Base-by-base conservation (phyloP, 495 filamentous ascomycete genomes). In the Talaromyces thailandensis region DNA sequence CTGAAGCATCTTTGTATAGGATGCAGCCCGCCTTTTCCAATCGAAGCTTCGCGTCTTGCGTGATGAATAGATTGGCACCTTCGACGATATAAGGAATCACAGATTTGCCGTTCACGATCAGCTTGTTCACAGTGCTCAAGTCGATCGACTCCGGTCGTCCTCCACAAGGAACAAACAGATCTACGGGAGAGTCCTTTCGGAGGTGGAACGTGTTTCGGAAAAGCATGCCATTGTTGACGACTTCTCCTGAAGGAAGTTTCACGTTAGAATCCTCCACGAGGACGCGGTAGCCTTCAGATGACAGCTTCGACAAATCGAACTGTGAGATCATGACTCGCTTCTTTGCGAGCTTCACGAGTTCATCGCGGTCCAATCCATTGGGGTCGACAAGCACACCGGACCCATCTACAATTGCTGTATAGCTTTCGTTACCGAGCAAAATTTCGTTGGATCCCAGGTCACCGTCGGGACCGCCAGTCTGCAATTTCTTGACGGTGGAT, bases 131-230 rank as follows among this genome's bases (percentile, higher is more conserved):
- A 11, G 87, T 90, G 52, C 87, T 85, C 64, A 98, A 83, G 69
- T 98, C 95, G 68, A 98, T 96, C 2, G 93, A 96, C 78, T 98
- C 95, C 4, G 94, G 94, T 12, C 94, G 90, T 61, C 94, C 94
- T 76, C 94, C 94, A 70, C 94, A 98, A 43, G 94, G 94, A 25
- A 98, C 95, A 70, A 98, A 98, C 55, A 86, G 80, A 71, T 98
- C 94, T 56, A 89, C 96, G 24, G 86, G 72, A 53, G 86, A 82
- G 16, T 79, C 83, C 31, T 84, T 81, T 56, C 95, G 89, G 51
- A 98, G 84, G 72, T 98, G 94, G 79, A 92, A 98, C 50, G 90
- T 91, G 76, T 98, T 98, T 59, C 94, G 92, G 88, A 98, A 98
- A 43, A 86, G 82, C 60, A 90, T 97, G 58, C 95, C 95, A 70